These are phyloP conservation scores for Panus rudis DNA, from an alignment of 768 basidiomycete genomes.

Conservation along the genomic window DNA sequence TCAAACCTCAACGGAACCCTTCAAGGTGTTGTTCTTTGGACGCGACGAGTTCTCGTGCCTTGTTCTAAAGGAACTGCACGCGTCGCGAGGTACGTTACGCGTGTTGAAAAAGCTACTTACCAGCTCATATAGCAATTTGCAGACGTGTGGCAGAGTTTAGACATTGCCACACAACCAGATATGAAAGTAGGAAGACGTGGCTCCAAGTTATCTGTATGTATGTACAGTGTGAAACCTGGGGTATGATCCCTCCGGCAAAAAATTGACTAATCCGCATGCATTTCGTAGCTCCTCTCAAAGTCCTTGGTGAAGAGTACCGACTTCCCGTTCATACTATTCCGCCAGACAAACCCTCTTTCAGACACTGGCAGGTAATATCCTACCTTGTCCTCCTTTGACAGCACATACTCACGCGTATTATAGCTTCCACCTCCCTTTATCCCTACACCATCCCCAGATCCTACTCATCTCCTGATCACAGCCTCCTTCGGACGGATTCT, in stretches of 20 bases:
- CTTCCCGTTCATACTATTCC: constrained; percentile 61
- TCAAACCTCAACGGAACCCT: constrained; percentile 20
- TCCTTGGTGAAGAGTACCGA: constrained; percentile 43
- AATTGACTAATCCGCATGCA: not conserved
- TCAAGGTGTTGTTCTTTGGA: constrained; percentile 83
- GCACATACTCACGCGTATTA: constrained; percentile 23
- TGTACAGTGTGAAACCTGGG: constrained; percentile 15
- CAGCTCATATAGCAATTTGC: constrained; percentile 1
- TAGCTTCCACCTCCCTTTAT: constrained; percentile 36
- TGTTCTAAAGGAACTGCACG: constrained; percentile 57
- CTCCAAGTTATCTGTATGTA: constrained; percentile 50
- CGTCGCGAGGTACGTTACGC: constrained; percentile 46
- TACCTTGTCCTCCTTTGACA: not conserved
- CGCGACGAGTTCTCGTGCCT: constrained; percentile 83
- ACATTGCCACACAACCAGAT: constrained; percentile 70
- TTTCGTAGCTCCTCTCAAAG: constrained; percentile 61
- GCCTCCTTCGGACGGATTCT: constrained; percentile 91
- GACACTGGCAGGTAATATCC: constrained; percentile 49
- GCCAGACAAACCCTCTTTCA: constrained; percentile 49
- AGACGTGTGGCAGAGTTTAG: constrained; percentile 75
- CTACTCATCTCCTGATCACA: constrained; percentile 63
- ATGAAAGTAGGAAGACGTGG: constrained; percentile 55
- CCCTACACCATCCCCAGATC: constrained; percentile 16
- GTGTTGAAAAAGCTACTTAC: not conserved
- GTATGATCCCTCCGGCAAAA: not conserved